A percentile compares a stretch with the other conserved stretches of the same genome.
Conservation (phyloP, 305 asterid genomes). For the Caryopteris hybrid region DNA sequence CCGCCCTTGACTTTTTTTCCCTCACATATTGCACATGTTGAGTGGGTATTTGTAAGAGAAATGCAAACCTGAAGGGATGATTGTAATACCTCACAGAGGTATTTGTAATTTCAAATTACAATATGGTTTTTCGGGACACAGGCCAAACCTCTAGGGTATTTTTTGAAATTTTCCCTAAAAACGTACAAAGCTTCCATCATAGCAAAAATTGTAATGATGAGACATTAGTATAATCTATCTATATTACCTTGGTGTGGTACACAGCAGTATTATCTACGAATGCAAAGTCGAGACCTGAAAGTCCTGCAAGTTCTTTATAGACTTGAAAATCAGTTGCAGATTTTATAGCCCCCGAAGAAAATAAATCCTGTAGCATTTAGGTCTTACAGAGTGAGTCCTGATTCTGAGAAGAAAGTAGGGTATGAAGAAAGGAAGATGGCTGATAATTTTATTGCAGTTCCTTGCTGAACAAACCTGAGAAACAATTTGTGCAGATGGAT, state of each 20-base stretch:
- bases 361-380: constrained; percentile 67
- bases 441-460: background rate
- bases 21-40: background rate
- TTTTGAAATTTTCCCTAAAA: background rate
- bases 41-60: background rate
- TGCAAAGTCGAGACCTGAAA: constrained; percentile 98
- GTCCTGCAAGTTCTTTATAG: constrained; percentile 85
- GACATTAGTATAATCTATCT: background rate
- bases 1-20: background rate
- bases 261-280: constrained; percentile 78
- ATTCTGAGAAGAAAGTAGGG: constrained; percentile 7
- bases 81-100: no score
- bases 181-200: background rate
- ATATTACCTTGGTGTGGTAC: constrained; percentile 88
- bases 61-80: background rate
- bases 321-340: constrained; percentile 99
- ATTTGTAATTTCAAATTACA: no score
- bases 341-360: constrained; percentile 80
- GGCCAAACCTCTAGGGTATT: background rate
- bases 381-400: constrained; percentile 19
- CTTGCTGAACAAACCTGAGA: constrained; percentile 58
- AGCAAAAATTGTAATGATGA: background rate
- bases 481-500: constrained; percentile 82
- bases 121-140: no score
- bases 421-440: background rate